Percentiles rank a stretch among this genome's conserved stretches.
Evolutionary conservation across 495 filamentous ascomycete species (phyloP).

Genomic region (Viridothelium virens): DNA sequence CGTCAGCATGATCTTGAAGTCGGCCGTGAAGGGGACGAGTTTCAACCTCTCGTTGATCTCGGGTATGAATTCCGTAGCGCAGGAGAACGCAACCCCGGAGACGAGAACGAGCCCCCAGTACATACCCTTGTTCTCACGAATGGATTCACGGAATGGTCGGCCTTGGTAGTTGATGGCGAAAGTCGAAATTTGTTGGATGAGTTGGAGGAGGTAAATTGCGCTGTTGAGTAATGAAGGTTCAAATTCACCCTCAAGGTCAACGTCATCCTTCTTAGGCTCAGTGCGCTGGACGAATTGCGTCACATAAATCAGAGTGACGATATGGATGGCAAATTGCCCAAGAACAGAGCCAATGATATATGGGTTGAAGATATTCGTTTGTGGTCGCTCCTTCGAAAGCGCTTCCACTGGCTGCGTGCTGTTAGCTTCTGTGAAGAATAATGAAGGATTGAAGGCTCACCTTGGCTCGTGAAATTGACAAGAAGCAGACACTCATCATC

Average conservation of each 20-base stretch:
- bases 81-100: slow-evolving; percentile 83
- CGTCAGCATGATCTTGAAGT: slow-evolving; percentile 86
- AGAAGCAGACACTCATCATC: slow-evolving; percentile 99
- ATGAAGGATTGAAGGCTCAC: slow-evolving; percentile 34
- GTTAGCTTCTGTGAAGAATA: background rate
- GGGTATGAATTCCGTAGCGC: slow-evolving; percentile 91
- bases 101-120: slow-evolving; percentile 91
- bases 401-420: slow-evolving; percentile 69
- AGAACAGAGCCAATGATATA: slow-evolving; percentile 98
- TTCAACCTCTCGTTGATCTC: slow-evolving; percentile 91
- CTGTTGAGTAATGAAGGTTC: slow-evolving; percentile 89
- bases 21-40: slow-evolving; percentile 81
- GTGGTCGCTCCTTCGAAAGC: slow-evolving; percentile 91
- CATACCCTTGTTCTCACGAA: slow-evolving; percentile 94
- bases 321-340: slow-evolving; percentile 95
- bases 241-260: slow-evolving; percentile 95
- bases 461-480: slow-evolving; percentile 91
- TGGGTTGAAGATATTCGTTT: slow-evolving; percentile 97
- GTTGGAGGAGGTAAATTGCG: slow-evolving; percentile 93
- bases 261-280: slow-evolving; percentile 64
- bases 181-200: slow-evolving; percentile 98
- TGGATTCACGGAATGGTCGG: slow-evolving; percentile 90
- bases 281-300: slow-evolving; percentile 76
- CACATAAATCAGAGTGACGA: slow-evolving; percentile 88
- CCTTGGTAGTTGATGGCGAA: slow-evolving; percentile 99